Conservation (phyloP, 2,329 filamentous ascomycete genomes). For the Phymatotrichopsis omnivora region DNA sequence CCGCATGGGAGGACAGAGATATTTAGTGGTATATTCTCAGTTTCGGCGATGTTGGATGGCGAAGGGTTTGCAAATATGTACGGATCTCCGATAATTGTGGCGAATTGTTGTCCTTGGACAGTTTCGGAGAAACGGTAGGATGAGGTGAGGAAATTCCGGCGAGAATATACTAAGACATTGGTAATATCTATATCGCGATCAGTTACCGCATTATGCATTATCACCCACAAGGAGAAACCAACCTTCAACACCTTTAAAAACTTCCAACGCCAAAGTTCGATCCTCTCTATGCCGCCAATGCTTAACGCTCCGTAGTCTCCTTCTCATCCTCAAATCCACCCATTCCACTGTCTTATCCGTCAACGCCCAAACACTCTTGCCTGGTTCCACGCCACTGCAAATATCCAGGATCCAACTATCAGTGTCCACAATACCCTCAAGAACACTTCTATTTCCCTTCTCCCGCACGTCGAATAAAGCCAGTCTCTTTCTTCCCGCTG, state of each 20-base stretch:
- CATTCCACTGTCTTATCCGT: too few relatives aligned
- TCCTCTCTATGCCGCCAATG: conserved; percentile 22
- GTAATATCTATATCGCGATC: conserved; percentile 6
- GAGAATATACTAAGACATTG: conserved; percentile 20
- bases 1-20: conserved; percentile 12
- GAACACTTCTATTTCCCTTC: too few relatives aligned
- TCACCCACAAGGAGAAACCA: background rate
- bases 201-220: background rate
- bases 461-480: conserved; percentile 25
- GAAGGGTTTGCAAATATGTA: conserved; percentile 7
- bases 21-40: conserved; percentile 9
- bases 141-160: conserved; percentile 22
- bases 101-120: background rate
- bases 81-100: conserved; percentile 11
- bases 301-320: too few relatives aligned
- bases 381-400: too few relatives aligned
- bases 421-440: too few relatives aligned
- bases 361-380: too few relatives aligned
- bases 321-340: too few relatives aligned
- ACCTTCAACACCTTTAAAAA: conserved; percentile 11
- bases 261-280: conserved; percentile 15
- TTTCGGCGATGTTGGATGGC: background rate
- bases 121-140: conserved; percentile 11
- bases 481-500: conserved; percentile 14
- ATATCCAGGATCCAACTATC: too few relatives aligned